Percentiles rank a stretch among this genome's conserved stretches.
These are phyloP conservation scores for Nitzschia sp. DNA, from an alignment of 108 stramenopile species.

Conservation along the genomic window DNA sequence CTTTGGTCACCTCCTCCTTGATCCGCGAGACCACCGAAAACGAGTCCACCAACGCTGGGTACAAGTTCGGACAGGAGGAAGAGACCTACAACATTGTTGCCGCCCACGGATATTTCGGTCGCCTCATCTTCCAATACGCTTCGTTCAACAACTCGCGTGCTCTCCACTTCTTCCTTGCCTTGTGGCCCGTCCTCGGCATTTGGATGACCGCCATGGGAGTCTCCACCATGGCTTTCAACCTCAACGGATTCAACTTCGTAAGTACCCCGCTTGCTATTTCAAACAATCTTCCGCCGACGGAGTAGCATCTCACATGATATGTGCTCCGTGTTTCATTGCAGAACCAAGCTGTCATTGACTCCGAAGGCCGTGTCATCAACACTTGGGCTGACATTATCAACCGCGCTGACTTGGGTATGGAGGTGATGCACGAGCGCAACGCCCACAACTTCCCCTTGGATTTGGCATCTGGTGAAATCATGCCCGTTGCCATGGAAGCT, in stretches of 20 bases:
- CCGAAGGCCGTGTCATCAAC: constrained; percentile 41
- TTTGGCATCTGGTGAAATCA: constrained; percentile 31
- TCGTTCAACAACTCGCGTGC: constrained; percentile 49
- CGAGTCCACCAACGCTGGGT: constrained; percentile 38
- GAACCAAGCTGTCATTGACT: constrained; percentile 39
- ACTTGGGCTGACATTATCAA: constrained; percentile 46
- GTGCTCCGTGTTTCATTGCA: no score
- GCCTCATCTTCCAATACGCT: constrained; percentile 43
- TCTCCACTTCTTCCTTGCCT: constrained; percentile 43
- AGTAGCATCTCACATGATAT: neutral
- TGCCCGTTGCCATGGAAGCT: constrained; percentile 40
- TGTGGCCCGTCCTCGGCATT: constrained; percentile 38
- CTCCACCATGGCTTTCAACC: constrained; percentile 41
- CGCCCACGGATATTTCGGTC: constrained; percentile 44
- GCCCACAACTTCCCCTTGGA: constrained; percentile 45
- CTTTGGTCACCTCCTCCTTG: constrained; percentile 39
- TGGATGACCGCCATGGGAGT: constrained; percentile 41
- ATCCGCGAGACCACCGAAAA: constrained; percentile 43
- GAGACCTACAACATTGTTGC: constrained; percentile 45
- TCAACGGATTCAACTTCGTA: constrained; percentile 24
- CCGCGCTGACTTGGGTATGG: constrained; percentile 38
- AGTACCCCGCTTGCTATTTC: neutral
- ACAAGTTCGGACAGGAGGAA: constrained; percentile 42
- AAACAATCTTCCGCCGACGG: neutral
- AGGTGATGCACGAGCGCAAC: constrained; percentile 42